Base-by-base conservation (phyloP, 768 basidiomycete genomes). In the Russula compacta region DNA sequence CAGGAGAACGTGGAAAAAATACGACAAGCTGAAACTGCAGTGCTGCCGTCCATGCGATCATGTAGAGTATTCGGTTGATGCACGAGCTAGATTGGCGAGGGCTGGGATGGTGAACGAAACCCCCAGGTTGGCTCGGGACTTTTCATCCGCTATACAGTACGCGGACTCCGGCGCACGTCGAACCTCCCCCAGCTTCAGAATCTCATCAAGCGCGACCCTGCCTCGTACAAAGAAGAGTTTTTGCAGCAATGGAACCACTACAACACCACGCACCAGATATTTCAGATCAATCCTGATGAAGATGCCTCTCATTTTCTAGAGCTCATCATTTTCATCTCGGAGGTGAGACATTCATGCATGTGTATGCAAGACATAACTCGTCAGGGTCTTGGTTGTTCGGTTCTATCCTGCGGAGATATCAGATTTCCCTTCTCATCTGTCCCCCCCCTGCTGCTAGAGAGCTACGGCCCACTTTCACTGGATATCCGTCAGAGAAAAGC, bases 211-310 rank as follows among this genome's bases (percentile, higher is more conserved):
- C 83, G 95, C 47, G 92, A 97, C 71, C 90, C 95, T 3, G 73
- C 76, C 9, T 86, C 83, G 0, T 98, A 99, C 77, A 88, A 83
- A 71, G 95, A 98, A 63, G 95, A 99, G 68, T 99, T 98, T 67
- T 71, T 94, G 15, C 92, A 92, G 65, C 95, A 99, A 79, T 97
- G 93, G 87, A 91, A 90, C 62, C 92, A 95, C 72, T 98, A 95
- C 74, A 83, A 89, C 67, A 89, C 85, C 65, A 85, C 89, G 58
- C 83, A 90, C 38, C 83, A 92, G 68, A 89, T 99, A 64, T 93
- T 94, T 68, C 80, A 81, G 67, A 77, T 87, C 61, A 85, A 84
- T 69, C 91, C 94, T 1, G 83, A 85, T 68, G 93, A 95, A 68
- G 88, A 95, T 68, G 87, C 88, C 0, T 78, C 86, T 38, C 84